phyloP scores from a whole-genome alignment of 345 rosid species.

The Acer negundo region DNA sequence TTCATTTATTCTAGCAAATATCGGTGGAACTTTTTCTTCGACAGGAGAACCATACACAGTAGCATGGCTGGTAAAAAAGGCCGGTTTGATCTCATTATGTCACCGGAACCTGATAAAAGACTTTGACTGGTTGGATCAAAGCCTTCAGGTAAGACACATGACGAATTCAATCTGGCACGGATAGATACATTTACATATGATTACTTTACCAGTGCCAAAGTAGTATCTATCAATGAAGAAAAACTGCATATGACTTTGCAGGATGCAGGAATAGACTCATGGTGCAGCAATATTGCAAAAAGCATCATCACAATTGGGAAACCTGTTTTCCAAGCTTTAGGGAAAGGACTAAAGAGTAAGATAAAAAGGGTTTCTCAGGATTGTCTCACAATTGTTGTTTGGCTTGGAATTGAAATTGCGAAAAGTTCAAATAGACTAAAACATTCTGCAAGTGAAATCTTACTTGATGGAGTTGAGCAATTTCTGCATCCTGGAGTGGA shows the following conservation, averaged over 20 bases:
- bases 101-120: slow-evolving; percentile 80
- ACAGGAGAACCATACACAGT: slow-evolving; percentile 81
- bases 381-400: slow-evolving; percentile 61
- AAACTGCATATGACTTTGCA: slow-evolving; percentile 28
- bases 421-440: slow-evolving; percentile 56
- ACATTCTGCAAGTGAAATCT: slow-evolving; percentile 63
- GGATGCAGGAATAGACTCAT: slow-evolving; percentile 70
- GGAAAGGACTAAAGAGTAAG: slow-evolving; percentile 65
- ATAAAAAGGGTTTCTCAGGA: slow-evolving; percentile 58
- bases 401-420: slow-evolving; percentile 77
- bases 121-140: slow-evolving; percentile 71
- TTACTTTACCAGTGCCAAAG: not conserved
- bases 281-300: slow-evolving; percentile 75
- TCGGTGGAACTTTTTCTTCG: slow-evolving; percentile 93
- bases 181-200: not conserved
- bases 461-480: slow-evolving; percentile 64
- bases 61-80: slow-evolving; percentile 87
- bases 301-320: slow-evolving; percentile 50
- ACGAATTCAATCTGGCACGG: not conserved
- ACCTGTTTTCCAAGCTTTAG: slow-evolving; percentile 54
- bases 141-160: slow-evolving; percentile 54
- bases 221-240: not conserved
- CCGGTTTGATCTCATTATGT: slow-evolving; percentile 58
- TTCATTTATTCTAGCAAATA: slow-evolving; percentile 64
- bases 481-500: slow-evolving; percentile 83